These are phyloP conservation scores for Rusavskia elegans DNA, from an alignment of 495 filamentous ascomycete species.

Conservation along the genomic window DNA sequence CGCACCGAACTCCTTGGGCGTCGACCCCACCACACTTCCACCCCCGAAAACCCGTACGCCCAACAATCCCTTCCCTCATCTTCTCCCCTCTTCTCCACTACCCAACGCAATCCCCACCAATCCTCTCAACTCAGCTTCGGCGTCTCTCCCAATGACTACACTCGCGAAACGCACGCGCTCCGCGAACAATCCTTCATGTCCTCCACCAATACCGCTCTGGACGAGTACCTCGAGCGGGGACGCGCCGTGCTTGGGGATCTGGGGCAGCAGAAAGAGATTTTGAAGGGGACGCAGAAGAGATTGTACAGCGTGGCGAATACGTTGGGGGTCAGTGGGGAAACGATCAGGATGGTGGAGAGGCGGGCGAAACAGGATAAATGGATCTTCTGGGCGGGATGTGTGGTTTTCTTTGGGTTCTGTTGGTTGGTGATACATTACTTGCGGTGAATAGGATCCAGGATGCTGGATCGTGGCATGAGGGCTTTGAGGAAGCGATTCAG, in stretches of 20 bases:
- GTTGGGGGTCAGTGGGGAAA: constrained; percentile 83
- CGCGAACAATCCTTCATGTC: constrained; percentile 78
- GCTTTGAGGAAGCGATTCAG: no score
- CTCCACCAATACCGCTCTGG: constrained; percentile 62
- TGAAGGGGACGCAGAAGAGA: constrained; percentile 83
- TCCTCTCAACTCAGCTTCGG: constrained; percentile 28
- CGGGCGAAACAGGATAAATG: constrained; percentile 90
- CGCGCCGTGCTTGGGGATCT: constrained; percentile 80
- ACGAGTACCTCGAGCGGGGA: constrained; percentile 86
- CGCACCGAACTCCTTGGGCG: constrained; percentile 77
- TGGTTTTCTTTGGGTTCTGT: constrained; percentile 85
- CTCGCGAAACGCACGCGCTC: constrained; percentile 67
- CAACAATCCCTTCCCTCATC: constrained; percentile 30
- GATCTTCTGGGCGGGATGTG: constrained; percentile 83
- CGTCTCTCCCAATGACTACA: constrained; percentile 39
- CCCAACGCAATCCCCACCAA: constrained; percentile 17
- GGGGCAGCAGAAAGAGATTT: constrained; percentile 76
- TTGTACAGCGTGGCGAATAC: constrained; percentile 91
- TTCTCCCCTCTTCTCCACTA: constrained; percentile 21
- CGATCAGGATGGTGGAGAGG: constrained; percentile 87
- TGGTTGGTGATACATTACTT: constrained; percentile 77
- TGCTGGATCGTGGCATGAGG: no score
- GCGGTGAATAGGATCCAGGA: constrained; percentile 28
- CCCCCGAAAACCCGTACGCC: constrained; percentile 91
- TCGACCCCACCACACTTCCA: constrained; percentile 70